Evolutionary conservation across 1,284 basidiomycete species (phyloP).

Genomic region (Moesziomyces antarcticus): DNA sequence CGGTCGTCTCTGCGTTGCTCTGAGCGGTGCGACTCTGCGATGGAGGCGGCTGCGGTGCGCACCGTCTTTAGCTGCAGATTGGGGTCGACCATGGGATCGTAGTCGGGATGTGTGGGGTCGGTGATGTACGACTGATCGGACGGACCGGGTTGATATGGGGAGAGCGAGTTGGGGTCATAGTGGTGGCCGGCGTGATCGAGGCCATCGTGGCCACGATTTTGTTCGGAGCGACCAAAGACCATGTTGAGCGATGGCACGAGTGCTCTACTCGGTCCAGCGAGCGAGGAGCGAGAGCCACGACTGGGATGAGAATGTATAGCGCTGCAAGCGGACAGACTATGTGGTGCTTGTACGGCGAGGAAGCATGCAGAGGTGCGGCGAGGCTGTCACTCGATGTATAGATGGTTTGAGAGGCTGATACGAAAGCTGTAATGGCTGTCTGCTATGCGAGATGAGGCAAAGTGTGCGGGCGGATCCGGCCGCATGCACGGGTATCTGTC

Average conservation of each 20-base stretch:
- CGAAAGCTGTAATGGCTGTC: not conserved
- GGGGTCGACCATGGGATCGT: constrained; percentile 61
- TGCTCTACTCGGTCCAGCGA: constrained; percentile 2
- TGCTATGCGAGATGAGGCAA: not conserved
- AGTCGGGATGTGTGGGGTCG: constrained; percentile 60
- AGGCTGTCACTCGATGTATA: too few species aligned
- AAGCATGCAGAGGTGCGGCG: constrained; percentile 4
- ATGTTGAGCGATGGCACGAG: constrained; percentile 5
- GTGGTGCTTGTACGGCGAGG: too few species aligned
- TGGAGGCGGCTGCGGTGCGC: constrained; percentile 63
- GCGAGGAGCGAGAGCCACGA: not conserved
- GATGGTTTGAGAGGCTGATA: too few species aligned
- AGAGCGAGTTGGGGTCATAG: constrained; percentile 53
- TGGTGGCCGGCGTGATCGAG: constrained; percentile 43
- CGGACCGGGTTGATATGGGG: constrained; percentile 52
- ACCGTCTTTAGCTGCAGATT: constrained; percentile 62
- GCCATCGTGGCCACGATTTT: constrained; percentile 6
- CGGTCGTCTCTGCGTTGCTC: constrained; percentile 56
- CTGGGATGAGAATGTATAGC: not conserved
- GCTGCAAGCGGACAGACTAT: too few species aligned
- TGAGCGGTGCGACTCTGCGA: constrained; percentile 61
- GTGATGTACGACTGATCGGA: constrained; percentile 44
- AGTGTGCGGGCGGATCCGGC: constrained; percentile 28
- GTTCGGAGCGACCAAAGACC: constrained; percentile 34
- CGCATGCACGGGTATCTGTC: constrained; percentile 16